These are phyloP conservation scores for Coccomyxa sp. DNA, from an alignment of 139 green algal genomes.

Conservation along the genomic window DNA sequence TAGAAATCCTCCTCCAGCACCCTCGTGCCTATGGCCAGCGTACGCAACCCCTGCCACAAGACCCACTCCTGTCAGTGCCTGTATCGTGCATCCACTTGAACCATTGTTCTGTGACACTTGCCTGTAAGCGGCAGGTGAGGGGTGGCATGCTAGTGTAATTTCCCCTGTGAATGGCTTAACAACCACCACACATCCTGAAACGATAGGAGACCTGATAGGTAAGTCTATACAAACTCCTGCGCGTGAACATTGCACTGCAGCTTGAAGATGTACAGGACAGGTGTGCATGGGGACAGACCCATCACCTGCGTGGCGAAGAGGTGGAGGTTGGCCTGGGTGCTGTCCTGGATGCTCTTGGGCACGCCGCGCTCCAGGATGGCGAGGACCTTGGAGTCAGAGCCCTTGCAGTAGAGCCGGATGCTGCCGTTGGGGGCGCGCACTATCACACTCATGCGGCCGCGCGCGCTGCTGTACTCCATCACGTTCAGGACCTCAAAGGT, in stretches of 20 bases:
- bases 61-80: background rate
- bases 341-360: slow-evolving; percentile 8
- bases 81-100: too few relatives aligned
- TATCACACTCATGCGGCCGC: slow-evolving; percentile 47
- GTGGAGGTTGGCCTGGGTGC: slow-evolving; percentile 25
- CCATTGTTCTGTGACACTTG: too few relatives aligned
- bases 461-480: slow-evolving; percentile 62
- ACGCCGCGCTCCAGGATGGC: background rate
- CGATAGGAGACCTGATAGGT: too few relatives aligned
- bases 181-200: too few relatives aligned
- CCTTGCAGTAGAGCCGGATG: slow-evolving; percentile 59
- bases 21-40: slow-evolving; percentile 34
- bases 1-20: slow-evolving; percentile 35
- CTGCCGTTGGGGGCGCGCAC: slow-evolving; percentile 33
- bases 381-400: slow-evolving; percentile 28
- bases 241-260: too few relatives aligned
- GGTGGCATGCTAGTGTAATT: too few relatives aligned
- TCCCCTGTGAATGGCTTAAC: too few relatives aligned
- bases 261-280: too few relatives aligned
- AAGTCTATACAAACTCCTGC: too few relatives aligned
- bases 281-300: background rate
- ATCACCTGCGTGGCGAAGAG: slow-evolving; percentile 30
- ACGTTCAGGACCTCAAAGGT: slow-evolving; percentile 63
- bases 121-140: too few relatives aligned
- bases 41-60: slow-evolving; percentile 27